Conservation (phyloP, 129 eudicot species). For the Oenanthe sinensis region DNA sequence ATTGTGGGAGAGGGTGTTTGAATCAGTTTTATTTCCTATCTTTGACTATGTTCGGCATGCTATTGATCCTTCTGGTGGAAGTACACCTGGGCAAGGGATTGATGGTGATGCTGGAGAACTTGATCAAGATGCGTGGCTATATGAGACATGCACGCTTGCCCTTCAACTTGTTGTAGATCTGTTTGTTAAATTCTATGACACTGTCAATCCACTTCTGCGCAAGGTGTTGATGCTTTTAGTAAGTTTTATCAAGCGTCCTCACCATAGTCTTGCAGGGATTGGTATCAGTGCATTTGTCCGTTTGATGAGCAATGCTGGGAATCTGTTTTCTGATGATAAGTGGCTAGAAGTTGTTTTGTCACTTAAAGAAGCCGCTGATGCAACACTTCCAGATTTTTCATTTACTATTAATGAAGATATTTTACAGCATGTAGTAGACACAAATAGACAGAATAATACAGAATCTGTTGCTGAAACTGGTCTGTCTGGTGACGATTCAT, state of each 20-base stretch:
- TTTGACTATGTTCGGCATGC: constrained; percentile 92
- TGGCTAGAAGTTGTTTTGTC: constrained; percentile 87
- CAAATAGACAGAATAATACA: constrained; percentile 25
- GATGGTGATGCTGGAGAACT: constrained; percentile 52
- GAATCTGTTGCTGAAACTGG: constrained; percentile 37
- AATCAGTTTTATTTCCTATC: constrained; percentile 83
- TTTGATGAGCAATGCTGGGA: constrained; percentile 87
- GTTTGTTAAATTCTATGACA: constrained; percentile 75
- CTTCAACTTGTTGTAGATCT: constrained; percentile 93
- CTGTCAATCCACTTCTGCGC: constrained; percentile 76
- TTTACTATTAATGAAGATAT: constrained; percentile 35
- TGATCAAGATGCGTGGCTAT: constrained; percentile 93
- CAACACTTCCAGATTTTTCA: constrained; percentile 79
- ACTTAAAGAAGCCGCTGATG: constrained; percentile 61
- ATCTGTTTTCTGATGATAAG: constrained; percentile 75
- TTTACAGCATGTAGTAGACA: constrained; percentile 40
- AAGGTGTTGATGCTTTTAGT: constrained; percentile 70
- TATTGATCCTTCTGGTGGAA: constrained; percentile 65
- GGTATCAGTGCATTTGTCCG: constrained; percentile 98
- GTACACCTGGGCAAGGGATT: constrained; percentile 25
- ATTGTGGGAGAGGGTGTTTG: constrained; percentile 89
- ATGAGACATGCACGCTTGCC: constrained; percentile 92
- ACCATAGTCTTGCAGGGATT: constrained; percentile 96
- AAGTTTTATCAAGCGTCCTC: constrained; percentile 88
- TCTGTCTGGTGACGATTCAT: constrained; percentile 37